These are phyloP conservation scores for Copromyces sp. DNA, from an alignment of 495 filamentous ascomycete genomes.

Conservation along the genomic window DNA sequence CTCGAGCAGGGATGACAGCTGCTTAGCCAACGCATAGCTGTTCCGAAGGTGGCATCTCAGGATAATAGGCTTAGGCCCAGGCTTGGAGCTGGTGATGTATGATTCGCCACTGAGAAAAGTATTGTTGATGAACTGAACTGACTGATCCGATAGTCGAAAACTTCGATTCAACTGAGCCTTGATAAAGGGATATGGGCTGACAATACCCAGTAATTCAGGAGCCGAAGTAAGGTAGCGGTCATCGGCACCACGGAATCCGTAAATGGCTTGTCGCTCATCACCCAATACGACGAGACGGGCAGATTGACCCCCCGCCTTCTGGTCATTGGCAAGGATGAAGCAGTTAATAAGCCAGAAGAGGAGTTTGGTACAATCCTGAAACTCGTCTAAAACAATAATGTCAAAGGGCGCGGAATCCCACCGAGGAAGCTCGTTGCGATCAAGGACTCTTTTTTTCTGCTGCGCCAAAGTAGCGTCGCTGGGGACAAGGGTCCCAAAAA, in stretches of 20 bases:
- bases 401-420: slow-evolving; percentile 4
- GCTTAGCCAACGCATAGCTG: neutral
- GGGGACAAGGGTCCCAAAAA: neutral
- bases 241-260: slow-evolving; percentile 8
- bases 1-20: neutral
- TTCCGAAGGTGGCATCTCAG: neutral
- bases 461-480: slow-evolving; percentile 2
- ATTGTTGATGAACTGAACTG: slow-evolving; percentile 4
- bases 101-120: slow-evolving; percentile 4
- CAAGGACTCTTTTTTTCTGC: slow-evolving; percentile 3
- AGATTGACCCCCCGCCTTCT: neutral
- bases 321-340: slow-evolving; percentile 3
- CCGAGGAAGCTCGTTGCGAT: slow-evolving; percentile 4
- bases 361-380: slow-evolving; percentile 6
- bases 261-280: slow-evolving; percentile 11
- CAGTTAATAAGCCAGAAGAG: slow-evolving; percentile 5
- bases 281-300: slow-evolving; percentile 6
- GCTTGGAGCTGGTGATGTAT: slow-evolving; percentile 4
- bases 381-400: slow-evolving; percentile 10
- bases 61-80: slow-evolving; percentile 4
- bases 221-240: slow-evolving; percentile 4
- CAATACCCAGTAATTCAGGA: slow-evolving; percentile 3
- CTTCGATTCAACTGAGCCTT: neutral
- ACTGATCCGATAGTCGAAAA: slow-evolving; percentile 1
- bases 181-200: neutral